Evolutionary conservation across 78 protist species (phyloP).

Genomic region (Dictyostelium citrinum): DNA sequence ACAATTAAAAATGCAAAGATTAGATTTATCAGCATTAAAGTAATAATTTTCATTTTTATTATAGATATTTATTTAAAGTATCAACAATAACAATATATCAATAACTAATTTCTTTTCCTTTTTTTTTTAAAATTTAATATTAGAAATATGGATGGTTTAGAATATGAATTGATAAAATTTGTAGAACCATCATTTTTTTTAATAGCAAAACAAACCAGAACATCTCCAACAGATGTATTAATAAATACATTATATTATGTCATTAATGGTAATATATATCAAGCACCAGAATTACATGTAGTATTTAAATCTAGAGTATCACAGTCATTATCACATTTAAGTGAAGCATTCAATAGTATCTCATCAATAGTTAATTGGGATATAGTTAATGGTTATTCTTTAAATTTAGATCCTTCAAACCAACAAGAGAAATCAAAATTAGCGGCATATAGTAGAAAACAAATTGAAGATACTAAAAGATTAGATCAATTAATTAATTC

Average conservation of each 20-base stretch:
- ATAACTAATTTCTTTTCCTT: too few relatives aligned
- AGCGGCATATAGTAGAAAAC: constrained; percentile 32
- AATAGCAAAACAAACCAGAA: constrained; percentile 49
- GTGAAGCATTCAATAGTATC: constrained; percentile 26
- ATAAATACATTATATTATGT: constrained; percentile 34
- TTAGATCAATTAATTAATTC: constrained; percentile 34
- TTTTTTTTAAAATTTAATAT: neutral
- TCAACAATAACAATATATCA: too few relatives aligned
- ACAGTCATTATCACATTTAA: constrained; percentile 49
- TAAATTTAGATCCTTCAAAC: constrained; percentile 12
- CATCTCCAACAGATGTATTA: constrained; percentile 17
- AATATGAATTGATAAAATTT: constrained; percentile 17
- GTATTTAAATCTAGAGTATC: constrained; percentile 35
- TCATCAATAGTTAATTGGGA: constrained; percentile 37
- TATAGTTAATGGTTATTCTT: constrained; percentile 32
- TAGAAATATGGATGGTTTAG: constrained; percentile 67
- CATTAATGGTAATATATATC: constrained; percentile 55
- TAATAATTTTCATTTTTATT: neutral
- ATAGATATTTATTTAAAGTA: too few relatives aligned
- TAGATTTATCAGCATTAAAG: constrained; percentile 65
- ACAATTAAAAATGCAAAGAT: constrained; percentile 66
- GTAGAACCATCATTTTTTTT: constrained; percentile 24
- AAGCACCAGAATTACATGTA: constrained; percentile 30
- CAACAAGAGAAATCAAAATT: constrained; percentile 61
- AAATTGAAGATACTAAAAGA: constrained; percentile 62